These are phyloP conservation scores for Talaromyces islandicus DNA, from an alignment of 2,329 filamentous ascomycete genomes.

Conservation along the genomic window DNA sequence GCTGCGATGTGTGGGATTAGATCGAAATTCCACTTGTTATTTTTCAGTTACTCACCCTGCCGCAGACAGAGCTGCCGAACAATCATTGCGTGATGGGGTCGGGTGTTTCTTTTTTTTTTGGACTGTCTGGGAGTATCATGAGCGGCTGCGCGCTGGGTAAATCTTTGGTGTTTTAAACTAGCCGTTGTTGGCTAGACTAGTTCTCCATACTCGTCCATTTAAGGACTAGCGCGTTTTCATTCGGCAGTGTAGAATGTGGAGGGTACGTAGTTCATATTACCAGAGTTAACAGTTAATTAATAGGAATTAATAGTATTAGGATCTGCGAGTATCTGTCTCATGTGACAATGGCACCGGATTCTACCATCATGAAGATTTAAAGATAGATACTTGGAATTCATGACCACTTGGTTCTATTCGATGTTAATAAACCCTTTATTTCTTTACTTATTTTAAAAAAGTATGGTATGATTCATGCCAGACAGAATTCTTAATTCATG, in stretches of 20 bases:
- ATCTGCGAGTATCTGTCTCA: not conserved
- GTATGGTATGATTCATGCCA: not conserved
- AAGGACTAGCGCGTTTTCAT: not conserved
- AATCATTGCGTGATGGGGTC: constrained; percentile 29
- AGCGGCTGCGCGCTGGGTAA: not conserved
- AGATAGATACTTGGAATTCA: not conserved
- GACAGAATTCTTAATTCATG: not conserved
- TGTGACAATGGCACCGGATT: not conserved
- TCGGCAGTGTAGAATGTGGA: not conserved
- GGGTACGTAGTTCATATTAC: no score
- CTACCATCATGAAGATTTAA: not conserved
- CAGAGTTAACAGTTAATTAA: not conserved
- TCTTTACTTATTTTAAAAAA: not conserved
- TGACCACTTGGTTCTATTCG: not conserved
- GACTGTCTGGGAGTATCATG: not conserved
- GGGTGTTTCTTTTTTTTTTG: not conserved
- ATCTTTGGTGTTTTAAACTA: constrained; percentile 1
- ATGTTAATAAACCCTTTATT: not conserved
- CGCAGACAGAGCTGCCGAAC: constrained; percentile 33
- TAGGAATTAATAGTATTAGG: not conserved
- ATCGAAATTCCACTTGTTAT: constrained; percentile 10
- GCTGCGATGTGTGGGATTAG: constrained; percentile 17
- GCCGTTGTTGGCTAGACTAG: not conserved
- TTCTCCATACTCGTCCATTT: not conserved
- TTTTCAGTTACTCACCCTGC: constrained; percentile 28